These are phyloP conservation scores for Lentinus tigrinus DNA, from an alignment of 768 basidiomycete genomes.

Conservation along the genomic window DNA sequence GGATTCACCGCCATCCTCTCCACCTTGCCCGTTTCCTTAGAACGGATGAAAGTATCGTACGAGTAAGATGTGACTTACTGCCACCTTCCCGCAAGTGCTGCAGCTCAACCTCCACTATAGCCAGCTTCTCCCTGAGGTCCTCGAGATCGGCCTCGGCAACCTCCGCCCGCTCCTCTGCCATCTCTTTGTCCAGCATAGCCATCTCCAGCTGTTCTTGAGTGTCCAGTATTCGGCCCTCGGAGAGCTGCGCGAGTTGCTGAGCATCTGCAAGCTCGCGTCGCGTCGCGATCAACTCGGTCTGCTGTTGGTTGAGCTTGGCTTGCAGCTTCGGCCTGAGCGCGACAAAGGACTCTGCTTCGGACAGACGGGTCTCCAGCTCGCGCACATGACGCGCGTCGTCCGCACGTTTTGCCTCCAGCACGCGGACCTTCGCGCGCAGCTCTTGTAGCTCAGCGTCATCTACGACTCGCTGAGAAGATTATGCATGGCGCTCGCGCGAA, in stretches of 20 bases:
- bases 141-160: conserved; percentile 75
- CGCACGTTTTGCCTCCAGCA: conserved; percentile 81
- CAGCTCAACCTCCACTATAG: conserved; percentile 80
- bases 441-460: conserved; percentile 76
- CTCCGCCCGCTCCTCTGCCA: conserved; percentile 92
- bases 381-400: conserved; percentile 85
- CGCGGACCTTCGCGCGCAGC: conserved; percentile 76
- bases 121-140: conserved; percentile 73
- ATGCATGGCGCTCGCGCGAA: background rate
- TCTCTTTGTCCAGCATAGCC: conserved; percentile 92
- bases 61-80: conserved; percentile 15
- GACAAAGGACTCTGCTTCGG: conserved; percentile 82
- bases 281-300: conserved; percentile 74
- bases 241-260: conserved; percentile 68
- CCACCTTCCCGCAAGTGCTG: conserved; percentile 68
- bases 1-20: conserved; percentile 30
- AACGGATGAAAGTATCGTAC: background rate
- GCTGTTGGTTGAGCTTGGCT: conserved; percentile 78
- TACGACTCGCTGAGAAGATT: conserved; percentile 21
- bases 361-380: conserved; percentile 79
- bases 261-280: conserved; percentile 78
- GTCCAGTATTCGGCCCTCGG: conserved; percentile 72
- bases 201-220: conserved; percentile 91
- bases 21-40: conserved; percentile 18
- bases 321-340: conserved; percentile 87